Evolutionary conservation across 352 stramenopile species (phyloP), one percentile per base, ranked within the genome.

Genomic region (Phytophthora nicotianae): DNA sequence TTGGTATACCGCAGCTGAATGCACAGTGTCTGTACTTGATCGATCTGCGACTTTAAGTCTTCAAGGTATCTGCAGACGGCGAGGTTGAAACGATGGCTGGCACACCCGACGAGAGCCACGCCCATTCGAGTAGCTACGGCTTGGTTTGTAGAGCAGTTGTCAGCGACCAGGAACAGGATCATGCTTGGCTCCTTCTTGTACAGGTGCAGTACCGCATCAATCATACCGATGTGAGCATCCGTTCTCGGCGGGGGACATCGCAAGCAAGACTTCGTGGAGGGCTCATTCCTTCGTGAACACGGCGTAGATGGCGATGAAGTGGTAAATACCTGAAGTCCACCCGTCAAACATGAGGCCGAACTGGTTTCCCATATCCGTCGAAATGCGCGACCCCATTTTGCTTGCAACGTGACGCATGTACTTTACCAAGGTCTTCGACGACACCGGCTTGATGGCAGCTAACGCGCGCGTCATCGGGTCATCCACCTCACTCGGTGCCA

Each of bases 271-370:
- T 5, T 62, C 32, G 0, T 13, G 43, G 3, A 53, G 41, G 0
- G 1, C 5, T 29, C 29, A 9, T 14, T 27, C 32, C n/a, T 41
- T 14, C 26, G 14, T 21, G 13, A 53, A 54, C 0, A 53, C 21
- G 9, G 20, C 32, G 23, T 62, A 62, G 32, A 32, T 32, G 26
- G 26, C 26, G 26, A 32, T 32, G 26, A 32, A 32, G 26, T 4
- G 8, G 8, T 32, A 32, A 32, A 32, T 32, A 32, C 26, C 26
- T 32, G 26, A 59, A 5, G 40, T n/a, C 27, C 51, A 59, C 3
- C 40, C 51, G 5, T 59, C 27, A 35, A 59, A 38, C 40, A 50
- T 50, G 17, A 59, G 33, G 51, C 4, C 51, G n/a, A 50, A 59
- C 33, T 40, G 33, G 33, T 40, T n/a, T 13, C 33, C 33, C 33